Percentiles rank a stretch among this genome's conserved stretches.
Evolutionary conservation across 495 filamentous ascomycete genomes (phyloP).

Genomic region (Aspergillus sparsus): DNA sequence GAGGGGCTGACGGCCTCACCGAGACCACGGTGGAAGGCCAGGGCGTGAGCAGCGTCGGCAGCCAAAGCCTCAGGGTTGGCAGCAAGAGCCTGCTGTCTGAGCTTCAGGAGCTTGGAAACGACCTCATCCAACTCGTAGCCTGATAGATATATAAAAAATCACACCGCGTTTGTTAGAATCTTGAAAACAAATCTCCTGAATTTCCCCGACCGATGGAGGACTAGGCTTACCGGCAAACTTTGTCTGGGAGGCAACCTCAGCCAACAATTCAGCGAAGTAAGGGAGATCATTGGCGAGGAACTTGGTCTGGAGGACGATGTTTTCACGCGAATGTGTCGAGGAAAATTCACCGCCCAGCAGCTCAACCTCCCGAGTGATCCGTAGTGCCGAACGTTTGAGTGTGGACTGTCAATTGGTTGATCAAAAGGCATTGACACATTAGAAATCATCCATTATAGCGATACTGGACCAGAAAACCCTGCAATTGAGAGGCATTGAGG

Average conservation of each 20-base stretch:
- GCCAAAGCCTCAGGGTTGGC: conserved; percentile 69
- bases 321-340: conserved; percentile 87
- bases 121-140: conserved; percentile 88
- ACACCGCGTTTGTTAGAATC: conserved; percentile 8
- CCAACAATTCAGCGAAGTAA: conserved; percentile 95
- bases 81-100: conserved; percentile 68
- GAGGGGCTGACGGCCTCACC: conserved; percentile 73
- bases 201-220: background rate
- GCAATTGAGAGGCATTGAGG: conserved; percentile 27
- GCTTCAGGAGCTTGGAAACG: conserved; percentile 67
- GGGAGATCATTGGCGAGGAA: conserved; percentile 94
- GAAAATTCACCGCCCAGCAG: conserved; percentile 85
- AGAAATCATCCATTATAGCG: background rate
- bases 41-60: conserved; percentile 78
- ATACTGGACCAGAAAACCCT: background rate
- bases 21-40: conserved; percentile 94
- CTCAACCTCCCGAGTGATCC: conserved; percentile 92
- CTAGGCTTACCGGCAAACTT: conserved; percentile 72
- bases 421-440: conserved; percentile 5
- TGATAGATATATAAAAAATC: conserved; percentile 35
- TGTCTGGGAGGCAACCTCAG: conserved; percentile 83
- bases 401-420: conserved; percentile 65
- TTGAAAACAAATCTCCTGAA: background rate
- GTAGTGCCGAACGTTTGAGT: conserved; percentile 76
- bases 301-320: conserved; percentile 85